Conservation (phyloP, 2,329 filamentous ascomycete genomes). For the Pyrenochaeta sp. region DNA sequence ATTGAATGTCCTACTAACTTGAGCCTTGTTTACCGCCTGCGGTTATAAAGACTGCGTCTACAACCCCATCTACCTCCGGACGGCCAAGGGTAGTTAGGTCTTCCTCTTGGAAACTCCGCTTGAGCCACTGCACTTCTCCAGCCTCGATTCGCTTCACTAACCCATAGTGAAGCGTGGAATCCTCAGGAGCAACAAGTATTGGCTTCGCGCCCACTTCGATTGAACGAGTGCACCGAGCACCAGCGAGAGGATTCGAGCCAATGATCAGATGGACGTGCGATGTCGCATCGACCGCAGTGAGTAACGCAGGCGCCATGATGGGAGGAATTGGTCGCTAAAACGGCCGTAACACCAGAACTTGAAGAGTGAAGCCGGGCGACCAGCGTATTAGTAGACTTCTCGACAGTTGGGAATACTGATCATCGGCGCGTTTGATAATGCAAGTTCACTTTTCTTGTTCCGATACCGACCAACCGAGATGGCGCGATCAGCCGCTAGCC, state of each 20-base stretch:
- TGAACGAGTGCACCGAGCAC: slow-evolving; percentile 79
- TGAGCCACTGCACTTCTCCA: slow-evolving; percentile 70
- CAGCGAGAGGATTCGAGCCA: slow-evolving; percentile 87
- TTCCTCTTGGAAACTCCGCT: slow-evolving; percentile 70
- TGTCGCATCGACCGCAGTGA: slow-evolving; percentile 75
- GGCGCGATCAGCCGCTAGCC: slow-evolving; percentile 30
- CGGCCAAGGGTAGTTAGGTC: slow-evolving; percentile 82
- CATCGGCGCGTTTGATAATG: slow-evolving; percentile 22
- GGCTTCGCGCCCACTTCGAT: slow-evolving; percentile 82
- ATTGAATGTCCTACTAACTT: slow-evolving; percentile 52
- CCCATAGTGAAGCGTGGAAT: slow-evolving; percentile 66
- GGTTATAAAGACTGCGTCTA: slow-evolving; percentile 94
- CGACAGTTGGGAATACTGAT: slow-evolving; percentile 15
- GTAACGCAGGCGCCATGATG: slow-evolving; percentile 63
- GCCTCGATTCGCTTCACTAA: slow-evolving; percentile 71
- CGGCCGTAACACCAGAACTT: neutral
- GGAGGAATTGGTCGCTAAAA: slow-evolving; percentile 1
- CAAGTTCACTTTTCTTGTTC: slow-evolving; percentile 33
- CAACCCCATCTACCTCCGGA: slow-evolving; percentile 75
- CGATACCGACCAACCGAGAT: slow-evolving; percentile 42
- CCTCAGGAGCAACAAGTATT: slow-evolving; percentile 76
- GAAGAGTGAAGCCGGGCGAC: slow-evolving; percentile 1
- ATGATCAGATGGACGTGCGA: slow-evolving; percentile 82
- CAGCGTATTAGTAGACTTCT: slow-evolving; percentile 13
- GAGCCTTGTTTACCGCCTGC: slow-evolving; percentile 58